Base-by-base conservation (phyloP, 2,329 filamentous ascomycete genomes). In the Ophiosphaerella herpotricha region DNA sequence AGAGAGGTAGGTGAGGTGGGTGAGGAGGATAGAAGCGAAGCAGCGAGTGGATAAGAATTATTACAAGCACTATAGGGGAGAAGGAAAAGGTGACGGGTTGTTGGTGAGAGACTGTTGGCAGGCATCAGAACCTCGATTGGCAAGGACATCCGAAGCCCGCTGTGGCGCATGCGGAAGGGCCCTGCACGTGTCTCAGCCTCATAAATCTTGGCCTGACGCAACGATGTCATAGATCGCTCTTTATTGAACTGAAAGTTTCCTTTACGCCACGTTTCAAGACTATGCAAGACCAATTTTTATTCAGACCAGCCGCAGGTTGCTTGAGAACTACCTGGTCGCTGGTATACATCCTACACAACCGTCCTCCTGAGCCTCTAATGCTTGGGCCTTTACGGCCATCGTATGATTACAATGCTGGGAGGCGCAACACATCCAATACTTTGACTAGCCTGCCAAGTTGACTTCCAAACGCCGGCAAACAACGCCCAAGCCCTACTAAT, bases 31-130 rank as follows among this genome's bases (percentile, higher is more conserved):
- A 42, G 46, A 52, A 41, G 43, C 31, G 29, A 47, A 42, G 43
- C 45, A 57, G 53, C 46, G 55, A 55, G 46, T 37, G 46, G 43
- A 46, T 34, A 26, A 29, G 32, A 37, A 50, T 54, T 50, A 53
- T 43, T 47, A 50, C 12, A 38, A 16, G 13, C n/a, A 21, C 8
- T 46, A 43, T 31, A 47, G 43, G 39, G 9, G 37, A 54, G 32
- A 41, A 46, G 39, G 36, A 21, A 43, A 46, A 41, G 39, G 33
- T 46, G 45, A 50, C 29, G 21, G 33, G 44, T 36, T 26, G 51
- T 16, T 35, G 46, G 18, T 40, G 47, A 24, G 43, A 24, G 49
- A 41, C 35, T 41, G 48, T 23, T 37, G 24, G 48, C 26, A 13
- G 32, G 29, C 40, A 34, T 43, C 37, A 14, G 31, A 33, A 36